Conservation (phyloP, 2,329 filamentous ascomycete species). For the Scedosporium boydii region DNA sequence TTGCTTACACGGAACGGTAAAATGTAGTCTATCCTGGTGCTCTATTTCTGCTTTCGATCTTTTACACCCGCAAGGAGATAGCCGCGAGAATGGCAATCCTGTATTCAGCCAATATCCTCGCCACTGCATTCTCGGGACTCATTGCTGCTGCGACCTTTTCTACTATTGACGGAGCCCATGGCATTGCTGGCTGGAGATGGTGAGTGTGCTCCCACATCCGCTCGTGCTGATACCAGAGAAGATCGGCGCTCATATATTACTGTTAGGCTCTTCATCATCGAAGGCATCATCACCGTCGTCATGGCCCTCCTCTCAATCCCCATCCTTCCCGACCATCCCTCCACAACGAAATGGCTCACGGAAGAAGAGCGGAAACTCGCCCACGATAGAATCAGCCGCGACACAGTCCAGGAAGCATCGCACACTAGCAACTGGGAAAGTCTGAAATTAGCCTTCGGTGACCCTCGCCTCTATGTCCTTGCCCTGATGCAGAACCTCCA, state of each 20-base stretch:
- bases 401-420: conserved; percentile 29
- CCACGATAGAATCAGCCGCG: conserved; percentile 29
- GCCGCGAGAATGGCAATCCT: conserved; percentile 51
- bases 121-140: conserved; percentile 59
- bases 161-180: conserved; percentile 43
- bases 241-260: no score
- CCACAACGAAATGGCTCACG: conserved; percentile 35
- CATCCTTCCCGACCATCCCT: conserved; percentile 31
- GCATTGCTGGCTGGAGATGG: conserved; percentile 53
- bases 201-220: no score
- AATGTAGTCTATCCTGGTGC: conserved; percentile 24
- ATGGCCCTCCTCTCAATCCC: conserved; percentile 22
- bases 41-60: conserved; percentile 27
- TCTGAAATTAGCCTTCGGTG: conserved; percentile 36
- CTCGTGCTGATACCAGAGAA: no score
- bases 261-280: conserved; percentile 53
- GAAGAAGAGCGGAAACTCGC: conserved; percentile 37
- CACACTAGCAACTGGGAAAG: conserved; percentile 28
- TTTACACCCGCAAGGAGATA: conserved; percentile 57
- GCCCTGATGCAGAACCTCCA: conserved; percentile 48
- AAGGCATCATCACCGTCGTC: conserved; percentile 38
- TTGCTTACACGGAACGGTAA: no score
- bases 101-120: conserved; percentile 53
- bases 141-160: conserved; percentile 54
- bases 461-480: conserved; percentile 43